phyloP scores from a whole-genome alignment of 306 rosid genomes.

The Urtica urens region DNA sequence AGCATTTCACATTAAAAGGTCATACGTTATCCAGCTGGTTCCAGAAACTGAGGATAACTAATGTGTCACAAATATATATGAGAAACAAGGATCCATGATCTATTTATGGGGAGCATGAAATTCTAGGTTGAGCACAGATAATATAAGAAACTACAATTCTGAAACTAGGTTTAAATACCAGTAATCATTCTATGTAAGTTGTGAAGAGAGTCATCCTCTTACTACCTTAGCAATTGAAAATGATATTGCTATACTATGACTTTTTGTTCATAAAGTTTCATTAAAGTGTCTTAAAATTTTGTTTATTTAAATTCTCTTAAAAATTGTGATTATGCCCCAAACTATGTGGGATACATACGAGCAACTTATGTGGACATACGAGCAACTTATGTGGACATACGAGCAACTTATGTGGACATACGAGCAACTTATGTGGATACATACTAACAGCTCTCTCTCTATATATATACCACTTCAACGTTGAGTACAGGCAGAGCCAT shows the following conservation, averaged over 20 bases:
- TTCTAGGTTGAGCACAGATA: too few species aligned
- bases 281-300: neutral
- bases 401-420: too few species aligned
- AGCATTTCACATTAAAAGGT: constrained; percentile 10
- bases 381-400: too few species aligned
- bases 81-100: neutral
- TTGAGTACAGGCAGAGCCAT: constrained; percentile 5
- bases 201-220: too few species aligned
- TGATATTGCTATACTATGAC: neutral
- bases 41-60: constrained; percentile 9
- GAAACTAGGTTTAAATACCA: too few species aligned
- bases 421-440: too few species aligned
- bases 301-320: neutral
- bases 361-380: too few species aligned
- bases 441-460: too few species aligned
- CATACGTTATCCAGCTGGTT: constrained; percentile 14
- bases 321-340: neutral
- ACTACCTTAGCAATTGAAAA: constrained; percentile 1
- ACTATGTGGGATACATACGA: too few species aligned
- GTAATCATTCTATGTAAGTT: too few species aligned
- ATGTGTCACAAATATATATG: neutral
- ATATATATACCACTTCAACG: neutral
- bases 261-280: neutral
- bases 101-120: neutral
- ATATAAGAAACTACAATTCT: too few species aligned